phyloP scores from a whole-genome alignment of 305 asterid species.

The Striga hermonthica region DNA sequence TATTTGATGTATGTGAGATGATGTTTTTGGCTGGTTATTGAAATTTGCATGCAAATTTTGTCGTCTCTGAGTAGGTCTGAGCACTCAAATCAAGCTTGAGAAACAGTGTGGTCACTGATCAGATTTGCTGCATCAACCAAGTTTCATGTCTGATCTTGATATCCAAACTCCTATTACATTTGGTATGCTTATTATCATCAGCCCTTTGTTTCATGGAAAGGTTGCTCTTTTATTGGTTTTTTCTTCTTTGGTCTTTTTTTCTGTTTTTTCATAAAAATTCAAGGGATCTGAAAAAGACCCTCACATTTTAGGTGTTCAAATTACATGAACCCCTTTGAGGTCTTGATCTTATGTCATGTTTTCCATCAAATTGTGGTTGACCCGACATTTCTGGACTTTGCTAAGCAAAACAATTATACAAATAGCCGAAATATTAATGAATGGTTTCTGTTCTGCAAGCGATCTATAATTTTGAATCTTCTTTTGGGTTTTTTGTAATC shows the following conservation, averaged over 20 bases:
- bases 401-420: too few species aligned
- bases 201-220: background rate
- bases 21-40: background rate
- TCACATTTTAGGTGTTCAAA: too few species aligned
- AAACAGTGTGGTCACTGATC: slow-evolving; percentile 28
- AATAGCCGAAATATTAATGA: too few species aligned
- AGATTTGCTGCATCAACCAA: slow-evolving; percentile 36
- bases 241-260: background rate
- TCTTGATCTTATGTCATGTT: too few species aligned
- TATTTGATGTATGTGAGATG: background rate
- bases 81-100: slow-evolving; percentile 32
- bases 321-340: too few species aligned
- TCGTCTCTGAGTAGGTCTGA: slow-evolving; percentile 37
- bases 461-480: too few species aligned
- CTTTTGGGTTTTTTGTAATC: too few species aligned
- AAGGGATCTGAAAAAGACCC: too few species aligned
- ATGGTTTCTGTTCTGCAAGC: too few species aligned
- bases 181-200: slow-evolving; percentile 34
- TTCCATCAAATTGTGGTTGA: too few species aligned
- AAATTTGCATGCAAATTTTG: background rate
- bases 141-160: slow-evolving; percentile 71
- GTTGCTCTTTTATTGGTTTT: background rate
- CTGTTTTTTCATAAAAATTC: too few species aligned
- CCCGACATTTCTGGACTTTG: too few species aligned
- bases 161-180: slow-evolving; percentile 54